Base-by-base conservation (phyloP, 1,284 basidiomycete genomes). In the Boletus smithii region DNA sequence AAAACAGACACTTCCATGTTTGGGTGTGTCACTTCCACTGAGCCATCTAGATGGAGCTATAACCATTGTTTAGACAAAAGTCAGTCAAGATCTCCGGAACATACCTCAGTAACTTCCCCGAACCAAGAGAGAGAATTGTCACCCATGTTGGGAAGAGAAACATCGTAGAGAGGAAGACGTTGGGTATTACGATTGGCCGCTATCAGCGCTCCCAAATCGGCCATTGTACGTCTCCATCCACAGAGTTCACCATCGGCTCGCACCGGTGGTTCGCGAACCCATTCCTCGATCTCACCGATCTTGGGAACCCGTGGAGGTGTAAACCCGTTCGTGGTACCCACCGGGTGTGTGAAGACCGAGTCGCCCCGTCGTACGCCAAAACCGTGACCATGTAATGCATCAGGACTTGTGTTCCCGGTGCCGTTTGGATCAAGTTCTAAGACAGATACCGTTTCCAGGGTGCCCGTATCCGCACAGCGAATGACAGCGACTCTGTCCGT, bases 391-490 rank as follows among this genome's bases (percentile, higher is more conserved):
- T 72, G 67, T 20, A 74, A 63, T 45, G 70, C 64, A 31, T 73
- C 61, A 9, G 68, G 67, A 38, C 70, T 67, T 53, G 69, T 66
- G 54, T 83, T 83, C 39, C 74, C 73, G 16, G 72, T 71, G 23
- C 90, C 90, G 57, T 88, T 85, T 6, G 88, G 83, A 63, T 95
- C 91, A 43, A 97, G 79, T 69, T 97, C 93, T 27, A 97, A 76
- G 13, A 90, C 76, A 31, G 93, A 90, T 5, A 86, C 89, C 13
- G 85, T 73, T 65, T 91, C 86, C 45, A 72, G 69, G 36, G 63
- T 65, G 26, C 69, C 69, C n/a, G 73, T 76, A 56, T 80, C 80
- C 24, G 71, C 64, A 57, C 80, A 78, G 9, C 76, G 71, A 44
- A 90, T 73, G 43, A 76, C 73, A 7, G 88, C 88, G 7, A 85